Conservation (phyloP, 2,329 filamentous ascomycete species). For the Clathrospora elynae region DNA sequence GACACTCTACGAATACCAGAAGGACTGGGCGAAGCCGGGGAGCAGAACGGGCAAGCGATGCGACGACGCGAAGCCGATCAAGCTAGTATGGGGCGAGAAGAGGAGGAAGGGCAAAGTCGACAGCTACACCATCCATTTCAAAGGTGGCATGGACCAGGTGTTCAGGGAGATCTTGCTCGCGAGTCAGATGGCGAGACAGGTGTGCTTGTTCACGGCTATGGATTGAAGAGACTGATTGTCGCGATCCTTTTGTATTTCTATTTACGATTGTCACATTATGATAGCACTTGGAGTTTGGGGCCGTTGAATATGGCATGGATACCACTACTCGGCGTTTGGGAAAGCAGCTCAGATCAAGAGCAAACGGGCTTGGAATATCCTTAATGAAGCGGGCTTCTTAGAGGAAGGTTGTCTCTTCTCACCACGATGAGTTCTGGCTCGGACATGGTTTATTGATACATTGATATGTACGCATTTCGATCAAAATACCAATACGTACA, state of each 20-base stretch:
- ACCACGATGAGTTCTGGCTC: too few species aligned
- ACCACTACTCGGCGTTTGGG: slow-evolving; percentile 19
- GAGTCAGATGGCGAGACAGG: slow-evolving; percentile 47
- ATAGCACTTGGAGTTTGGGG: slow-evolving; percentile 15
- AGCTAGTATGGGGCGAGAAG: slow-evolving; percentile 47
- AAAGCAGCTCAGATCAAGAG: neutral
- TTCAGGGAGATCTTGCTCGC: slow-evolving; percentile 45
- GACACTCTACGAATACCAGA: slow-evolving; percentile 44
- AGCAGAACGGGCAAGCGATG: slow-evolving; percentile 44
- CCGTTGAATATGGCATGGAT: slow-evolving; percentile 17
- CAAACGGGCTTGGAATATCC: neutral
- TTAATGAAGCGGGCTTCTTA: slow-evolving; percentile 3
- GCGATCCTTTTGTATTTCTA: slow-evolving; percentile 8
- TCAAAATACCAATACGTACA: too few species aligned
- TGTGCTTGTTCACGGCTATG: slow-evolving; percentile 47
- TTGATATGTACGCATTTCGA: too few species aligned
- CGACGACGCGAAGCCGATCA: slow-evolving; percentile 38
- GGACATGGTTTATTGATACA: too few species aligned
- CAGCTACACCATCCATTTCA: slow-evolving; percentile 47
- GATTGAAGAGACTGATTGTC: slow-evolving; percentile 19
- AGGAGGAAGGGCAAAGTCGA: slow-evolving; percentile 45
- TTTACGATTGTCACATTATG: slow-evolving; percentile 13
- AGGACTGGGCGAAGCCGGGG: slow-evolving; percentile 44
- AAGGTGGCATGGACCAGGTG: slow-evolving; percentile 46
- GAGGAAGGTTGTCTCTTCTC: too few species aligned